These are phyloP conservation scores for Xylaria digitata DNA, from an alignment of 2,329 filamentous ascomycete species.

Conservation along the genomic window DNA sequence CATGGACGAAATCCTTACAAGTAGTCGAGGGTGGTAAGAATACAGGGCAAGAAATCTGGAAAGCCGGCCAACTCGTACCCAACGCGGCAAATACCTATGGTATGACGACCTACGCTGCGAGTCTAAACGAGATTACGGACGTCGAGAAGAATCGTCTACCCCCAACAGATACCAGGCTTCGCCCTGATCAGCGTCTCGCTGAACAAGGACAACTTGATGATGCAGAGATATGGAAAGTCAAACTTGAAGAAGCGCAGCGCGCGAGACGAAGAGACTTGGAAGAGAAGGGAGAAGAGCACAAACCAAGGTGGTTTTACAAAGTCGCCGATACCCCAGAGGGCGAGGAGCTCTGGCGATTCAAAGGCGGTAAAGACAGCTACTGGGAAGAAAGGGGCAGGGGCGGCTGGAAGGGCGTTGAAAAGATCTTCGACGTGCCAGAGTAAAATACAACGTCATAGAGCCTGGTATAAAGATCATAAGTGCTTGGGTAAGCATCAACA, in stretches of 20 bases:
- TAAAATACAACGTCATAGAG: constrained; percentile 14
- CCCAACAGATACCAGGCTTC: constrained; percentile 82
- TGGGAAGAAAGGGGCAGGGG: constrained; percentile 80
- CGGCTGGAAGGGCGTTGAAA: constrained; percentile 48
- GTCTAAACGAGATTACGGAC: constrained; percentile 86
- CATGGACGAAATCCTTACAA: constrained; percentile 82
- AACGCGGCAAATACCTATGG: constrained; percentile 86
- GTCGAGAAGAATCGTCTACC: constrained; percentile 81
- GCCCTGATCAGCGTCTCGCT: constrained; percentile 87
- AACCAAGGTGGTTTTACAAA: constrained; percentile 85
- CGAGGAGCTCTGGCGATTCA: constrained; percentile 80
- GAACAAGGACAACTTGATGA: constrained; percentile 85
- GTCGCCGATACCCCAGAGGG: constrained; percentile 68
- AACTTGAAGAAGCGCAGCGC: constrained; percentile 87
- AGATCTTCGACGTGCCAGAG: constrained; percentile 45
- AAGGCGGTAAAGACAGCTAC: constrained; percentile 85
- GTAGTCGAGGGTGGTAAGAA: constrained; percentile 72
- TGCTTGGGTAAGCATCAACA: constrained; percentile 3
- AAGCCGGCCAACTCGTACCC: constrained; percentile 79
- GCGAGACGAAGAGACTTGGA: constrained; percentile 80
- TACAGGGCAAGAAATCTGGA: constrained; percentile 78
- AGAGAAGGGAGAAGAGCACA: constrained; percentile 76
- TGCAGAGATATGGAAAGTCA: constrained; percentile 85
- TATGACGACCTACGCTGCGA: constrained; percentile 85
- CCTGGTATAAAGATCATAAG: constrained; percentile 9